A percentile compares a stretch with the other conserved stretches of the same genome.
Evolutionary conservation across 306 rosid genomes (phyloP).

Genomic region (Styphnolobium japonicum): DNA sequence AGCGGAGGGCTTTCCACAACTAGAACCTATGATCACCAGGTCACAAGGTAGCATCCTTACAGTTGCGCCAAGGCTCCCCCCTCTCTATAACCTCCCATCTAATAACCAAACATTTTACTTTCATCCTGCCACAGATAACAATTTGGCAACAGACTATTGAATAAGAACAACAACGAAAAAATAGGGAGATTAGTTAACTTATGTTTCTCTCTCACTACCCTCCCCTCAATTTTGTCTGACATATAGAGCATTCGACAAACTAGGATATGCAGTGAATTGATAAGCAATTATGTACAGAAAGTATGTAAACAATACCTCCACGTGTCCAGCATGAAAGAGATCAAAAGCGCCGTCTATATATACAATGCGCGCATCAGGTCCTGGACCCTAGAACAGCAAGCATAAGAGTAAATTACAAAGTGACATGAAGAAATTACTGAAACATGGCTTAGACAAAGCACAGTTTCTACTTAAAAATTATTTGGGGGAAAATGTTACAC

Average conservation of each 20-base stretch:
- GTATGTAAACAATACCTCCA: slow-evolving; percentile 59
- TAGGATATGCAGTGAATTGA: background rate
- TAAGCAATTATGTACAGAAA: background rate
- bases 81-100: background rate
- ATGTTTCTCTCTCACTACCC: background rate
- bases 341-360: slow-evolving; percentile 99
- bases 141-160: background rate
- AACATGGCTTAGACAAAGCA: background rate
- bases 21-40: background rate
- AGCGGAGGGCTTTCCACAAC: background rate
- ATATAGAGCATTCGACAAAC: slow-evolving; percentile 3
- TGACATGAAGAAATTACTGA: background rate
- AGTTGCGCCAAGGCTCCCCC: background rate
- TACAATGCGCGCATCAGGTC: slow-evolving; percentile 90
- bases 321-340: slow-evolving; percentile 98
- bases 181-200: background rate
- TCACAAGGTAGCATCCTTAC: background rate
- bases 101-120: slow-evolving; percentile 6
- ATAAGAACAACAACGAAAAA: background rate
- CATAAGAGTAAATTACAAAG: background rate
- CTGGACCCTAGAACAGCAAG: slow-evolving; percentile 71
- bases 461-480: background rate
- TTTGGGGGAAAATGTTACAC: background rate
- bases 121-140: background rate
- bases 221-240: background rate